Evolutionary conservation across 106 monocot species (phyloP).

Genomic region (Dioscorea zingiberensis): DNA sequence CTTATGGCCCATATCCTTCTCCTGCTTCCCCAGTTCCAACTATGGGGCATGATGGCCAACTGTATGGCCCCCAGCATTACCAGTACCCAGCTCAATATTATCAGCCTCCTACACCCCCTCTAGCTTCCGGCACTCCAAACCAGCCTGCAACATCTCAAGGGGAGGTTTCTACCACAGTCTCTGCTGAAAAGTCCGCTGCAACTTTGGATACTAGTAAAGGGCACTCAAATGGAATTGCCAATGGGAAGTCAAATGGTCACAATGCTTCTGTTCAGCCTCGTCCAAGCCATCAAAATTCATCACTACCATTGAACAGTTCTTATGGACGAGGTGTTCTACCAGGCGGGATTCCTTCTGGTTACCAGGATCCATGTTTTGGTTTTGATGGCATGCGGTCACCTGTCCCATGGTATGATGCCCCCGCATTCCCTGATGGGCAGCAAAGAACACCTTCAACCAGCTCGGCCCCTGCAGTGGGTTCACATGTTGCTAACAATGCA

Average conservation of each 20-base stretch:
- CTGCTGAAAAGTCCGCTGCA: constrained; percentile 19
- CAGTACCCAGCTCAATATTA: constrained; percentile 49
- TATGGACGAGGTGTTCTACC: constrained; percentile 26
- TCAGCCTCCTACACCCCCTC: constrained; percentile 32
- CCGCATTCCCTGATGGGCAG: constrained; percentile 28
- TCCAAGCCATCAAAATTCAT: constrained; percentile 28
- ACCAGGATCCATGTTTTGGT: constrained; percentile 34
- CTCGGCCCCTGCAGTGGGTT: constrained; percentile 16
- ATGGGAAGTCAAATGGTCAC: constrained; percentile 23
- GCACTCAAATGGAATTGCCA: constrained; percentile 31
- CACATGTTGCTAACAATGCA: constrained; percentile 15
- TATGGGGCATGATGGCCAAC: constrained; percentile 46
- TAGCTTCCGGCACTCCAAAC: constrained; percentile 11
- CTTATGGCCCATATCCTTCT: constrained; percentile 45
- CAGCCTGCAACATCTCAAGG: constrained; percentile 13
- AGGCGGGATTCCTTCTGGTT: constrained; percentile 32
- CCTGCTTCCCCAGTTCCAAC: constrained; percentile 50
- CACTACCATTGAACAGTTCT: constrained; percentile 17
- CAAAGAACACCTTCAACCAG: constrained; percentile 18
- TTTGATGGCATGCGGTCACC: constrained; percentile 53
- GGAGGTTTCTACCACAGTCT: constrained; percentile 23
- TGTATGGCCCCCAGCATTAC: constrained; percentile 52
- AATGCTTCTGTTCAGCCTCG: constrained; percentile 13
- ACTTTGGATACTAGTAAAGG: constrained; percentile 30
- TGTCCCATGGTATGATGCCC: constrained; percentile 41